These are phyloP conservation scores for Pilasporangium apinafurcum DNA, from an alignment of 352 stramenopile species.

Conservation along the genomic window DNA sequence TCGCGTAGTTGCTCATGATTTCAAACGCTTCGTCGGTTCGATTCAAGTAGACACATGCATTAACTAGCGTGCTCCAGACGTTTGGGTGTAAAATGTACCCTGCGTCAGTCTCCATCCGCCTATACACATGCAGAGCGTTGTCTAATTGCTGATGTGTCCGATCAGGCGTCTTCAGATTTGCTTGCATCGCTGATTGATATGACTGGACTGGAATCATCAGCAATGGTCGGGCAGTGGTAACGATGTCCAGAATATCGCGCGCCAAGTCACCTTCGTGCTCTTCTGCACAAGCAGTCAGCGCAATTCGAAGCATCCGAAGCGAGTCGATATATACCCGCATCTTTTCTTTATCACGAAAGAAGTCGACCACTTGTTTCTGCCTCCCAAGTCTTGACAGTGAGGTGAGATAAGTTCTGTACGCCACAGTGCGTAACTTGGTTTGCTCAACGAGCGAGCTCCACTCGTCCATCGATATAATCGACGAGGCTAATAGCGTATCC, in stretches of 20 bases:
- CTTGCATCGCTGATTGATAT: constrained; percentile 8
- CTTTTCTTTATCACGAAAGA: neutral
- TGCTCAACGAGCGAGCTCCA: neutral
- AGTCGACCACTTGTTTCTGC: neutral
- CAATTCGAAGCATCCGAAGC: constrained; percentile 5
- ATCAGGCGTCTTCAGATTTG: neutral
- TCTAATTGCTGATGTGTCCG: constrained; percentile 7
- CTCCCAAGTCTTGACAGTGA: neutral
- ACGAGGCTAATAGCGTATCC: neutral
- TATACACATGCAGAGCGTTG: constrained; percentile 23
- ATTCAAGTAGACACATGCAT: constrained; percentile 23
- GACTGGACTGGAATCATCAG: constrained; percentile 5
- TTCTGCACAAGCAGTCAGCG: constrained; percentile 1
- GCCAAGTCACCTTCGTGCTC: constrained; percentile 2
- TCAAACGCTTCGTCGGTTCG: constrained; percentile 13
- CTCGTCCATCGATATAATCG: neutral
- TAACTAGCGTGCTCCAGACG: constrained; percentile 31
- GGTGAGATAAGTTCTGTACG: constrained; percentile 1
- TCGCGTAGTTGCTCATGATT: constrained; percentile 14
- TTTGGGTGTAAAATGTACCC: constrained; percentile 26
- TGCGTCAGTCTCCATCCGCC: constrained; percentile 16
- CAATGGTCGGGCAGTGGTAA: constrained; percentile 1
- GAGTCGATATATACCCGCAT: neutral
- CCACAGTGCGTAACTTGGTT: constrained; percentile 6
- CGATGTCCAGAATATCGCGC: neutral